Base-by-base conservation (phyloP, 768 basidiomycete genomes). In the Solioccasus polychromus region DNA sequence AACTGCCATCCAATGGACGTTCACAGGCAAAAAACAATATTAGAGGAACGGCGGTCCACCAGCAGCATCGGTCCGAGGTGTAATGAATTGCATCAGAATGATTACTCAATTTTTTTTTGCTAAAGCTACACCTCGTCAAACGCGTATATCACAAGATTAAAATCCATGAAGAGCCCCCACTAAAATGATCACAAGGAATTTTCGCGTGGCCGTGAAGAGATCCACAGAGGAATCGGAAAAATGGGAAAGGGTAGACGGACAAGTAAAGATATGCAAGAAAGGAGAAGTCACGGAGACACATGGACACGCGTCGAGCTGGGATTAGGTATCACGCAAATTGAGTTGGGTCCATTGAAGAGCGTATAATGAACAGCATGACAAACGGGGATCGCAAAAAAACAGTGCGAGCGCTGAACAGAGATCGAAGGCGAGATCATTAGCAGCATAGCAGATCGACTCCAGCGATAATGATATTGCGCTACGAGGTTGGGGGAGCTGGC, bases 251-350 rank as follows among this genome's bases (percentile, higher is more conserved):
- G 34, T 19, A 35, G 29, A 7, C 3, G 23, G 41, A 32, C 29
- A 45, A 35, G 39, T n/a, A n/a, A n/a, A n/a, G 48, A 52, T 60
- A 61, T 61, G 52, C 60, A 61, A 61, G 52, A 61, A 61, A 36
- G 10, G 35, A 14, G 10, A 44, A 42, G 35, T 22, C 23, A n/a
- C 32, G 38, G 41, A 29, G 36, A 45, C 51, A 44, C 29, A 40
- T 45, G 49, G 34, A 51, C 45, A 44, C 19, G 37, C 30, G 25
- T 38, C 44, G 34, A 47, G 46, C 38, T 17, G 39, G 9, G 28
- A 45, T 43, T 40, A 53, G 52, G 57, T 54, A 61, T 62, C 47
- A 41, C 55, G 30, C 14, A 17, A 39, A 46, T 35, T 11, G 39
- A 43, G 17, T 44, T 6, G 25, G 32, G 44, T 44, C 46, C 52